These are phyloP conservation scores for Cylindrodendrum hubeiense DNA, from an alignment of 2,329 filamentous ascomycete species.

Conservation along the genomic window DNA sequence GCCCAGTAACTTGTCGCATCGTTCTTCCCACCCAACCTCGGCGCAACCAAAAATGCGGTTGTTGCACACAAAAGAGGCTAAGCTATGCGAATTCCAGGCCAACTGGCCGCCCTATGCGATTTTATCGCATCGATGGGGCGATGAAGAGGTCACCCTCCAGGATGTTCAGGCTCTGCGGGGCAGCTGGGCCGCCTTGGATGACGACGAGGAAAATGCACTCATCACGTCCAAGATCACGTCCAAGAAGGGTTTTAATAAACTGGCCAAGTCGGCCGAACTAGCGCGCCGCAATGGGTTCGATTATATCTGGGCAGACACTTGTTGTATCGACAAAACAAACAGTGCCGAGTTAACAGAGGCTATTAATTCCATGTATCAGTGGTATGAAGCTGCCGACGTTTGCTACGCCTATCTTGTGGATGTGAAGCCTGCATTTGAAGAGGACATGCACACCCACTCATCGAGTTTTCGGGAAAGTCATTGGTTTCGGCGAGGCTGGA, in stretches of 20 bases:
- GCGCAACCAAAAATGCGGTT: background rate
- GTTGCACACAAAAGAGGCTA: background rate
- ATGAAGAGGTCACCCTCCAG: constrained; percentile 6
- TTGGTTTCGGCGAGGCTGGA: constrained; percentile 21
- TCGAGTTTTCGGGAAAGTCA: background rate
- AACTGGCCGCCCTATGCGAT: constrained; percentile 10
- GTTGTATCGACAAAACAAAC: constrained; percentile 26
- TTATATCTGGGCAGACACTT: constrained; percentile 23
- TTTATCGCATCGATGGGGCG: constrained; percentile 22
- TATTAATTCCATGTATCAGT: constrained; percentile 24
- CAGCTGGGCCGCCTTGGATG: background rate
- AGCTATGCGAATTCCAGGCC: background rate
- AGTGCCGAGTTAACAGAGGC: constrained; percentile 23
- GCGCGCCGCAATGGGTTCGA: background rate
- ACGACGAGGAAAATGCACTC: background rate
- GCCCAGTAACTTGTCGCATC: background rate
- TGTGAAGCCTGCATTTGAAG: background rate
- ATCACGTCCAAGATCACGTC: background rate
- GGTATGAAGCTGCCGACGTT: constrained; percentile 9
- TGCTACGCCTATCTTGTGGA: constrained; percentile 17
- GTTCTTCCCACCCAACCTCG: background rate
- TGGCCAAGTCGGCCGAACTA: background rate
- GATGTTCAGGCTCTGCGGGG: background rate
- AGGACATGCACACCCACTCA: background rate
- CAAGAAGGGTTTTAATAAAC: constrained; percentile 13